Conservation (phyloP, 2,329 filamentous ascomycete species). For the Colletotrichum orbiculare region DNA sequence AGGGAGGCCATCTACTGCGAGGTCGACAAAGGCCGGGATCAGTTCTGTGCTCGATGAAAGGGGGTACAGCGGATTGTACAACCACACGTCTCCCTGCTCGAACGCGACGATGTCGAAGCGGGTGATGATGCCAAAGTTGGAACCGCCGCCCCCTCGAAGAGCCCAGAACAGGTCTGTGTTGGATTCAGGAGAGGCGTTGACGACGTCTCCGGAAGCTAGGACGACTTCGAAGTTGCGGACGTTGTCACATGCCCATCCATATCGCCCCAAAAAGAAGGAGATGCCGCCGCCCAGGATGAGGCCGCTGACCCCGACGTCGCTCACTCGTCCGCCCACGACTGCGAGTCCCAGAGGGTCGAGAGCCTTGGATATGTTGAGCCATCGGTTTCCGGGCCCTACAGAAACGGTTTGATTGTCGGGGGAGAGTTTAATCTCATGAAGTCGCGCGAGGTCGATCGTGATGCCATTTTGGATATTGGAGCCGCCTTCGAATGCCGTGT, state of each 20-base stretch:
- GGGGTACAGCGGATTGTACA: slow-evolving; percentile 37
- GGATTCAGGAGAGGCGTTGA: slow-evolving; percentile 50
- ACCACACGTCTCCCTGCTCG: slow-evolving; percentile 44
- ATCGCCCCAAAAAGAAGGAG: slow-evolving; percentile 56
- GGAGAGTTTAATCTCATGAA: slow-evolving; percentile 50
- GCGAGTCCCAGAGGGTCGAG: slow-evolving; percentile 53
- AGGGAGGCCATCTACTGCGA: slow-evolving; percentile 36
- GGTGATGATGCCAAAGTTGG: slow-evolving; percentile 54
- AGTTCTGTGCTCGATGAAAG: slow-evolving; percentile 33
- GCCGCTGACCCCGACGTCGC: slow-evolving; percentile 56
- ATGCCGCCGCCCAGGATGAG: slow-evolving; percentile 60
- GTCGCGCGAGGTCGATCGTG: slow-evolving; percentile 54
- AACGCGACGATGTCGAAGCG: slow-evolving; percentile 45
- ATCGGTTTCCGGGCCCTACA: slow-evolving; percentile 57
- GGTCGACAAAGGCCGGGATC: slow-evolving; percentile 31
- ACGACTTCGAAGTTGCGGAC: slow-evolving; percentile 59
- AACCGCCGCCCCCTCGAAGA: slow-evolving; percentile 54
- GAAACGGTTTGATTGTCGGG: slow-evolving; percentile 48
- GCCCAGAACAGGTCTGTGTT: slow-evolving; percentile 58
- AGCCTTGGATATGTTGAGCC: slow-evolving; percentile 53
- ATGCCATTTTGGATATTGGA: slow-evolving; percentile 55
- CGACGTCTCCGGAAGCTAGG: slow-evolving; percentile 55
- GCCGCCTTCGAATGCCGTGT: slow-evolving; percentile 56
- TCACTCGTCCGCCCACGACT: slow-evolving; percentile 56
- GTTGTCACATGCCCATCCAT: slow-evolving; percentile 60